Evolutionary conservation across 139 green algal species (phyloP).

Genomic region (Chlamydomonas sp.): DNA sequence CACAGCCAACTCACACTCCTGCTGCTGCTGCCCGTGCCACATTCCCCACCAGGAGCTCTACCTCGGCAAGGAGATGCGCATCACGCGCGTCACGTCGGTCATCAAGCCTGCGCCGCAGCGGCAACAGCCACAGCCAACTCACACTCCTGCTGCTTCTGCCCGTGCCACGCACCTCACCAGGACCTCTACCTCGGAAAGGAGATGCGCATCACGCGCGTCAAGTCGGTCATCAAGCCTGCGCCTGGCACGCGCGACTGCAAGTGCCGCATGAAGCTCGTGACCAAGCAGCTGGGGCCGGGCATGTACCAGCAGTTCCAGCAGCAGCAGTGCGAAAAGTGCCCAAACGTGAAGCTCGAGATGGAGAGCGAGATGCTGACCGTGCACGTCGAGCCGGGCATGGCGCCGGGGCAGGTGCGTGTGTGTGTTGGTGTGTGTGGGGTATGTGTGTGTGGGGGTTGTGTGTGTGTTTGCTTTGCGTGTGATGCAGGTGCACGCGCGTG

Average conservation of each 20-base stretch:
- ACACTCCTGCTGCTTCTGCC: too few species aligned
- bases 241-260: constrained; percentile 92
- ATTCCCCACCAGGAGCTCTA: too few species aligned
- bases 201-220: constrained; percentile 76
- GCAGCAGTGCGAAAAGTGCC: constrained; percentile 87
- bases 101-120: too few species aligned
- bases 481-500: background rate
- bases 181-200: constrained; percentile 88
- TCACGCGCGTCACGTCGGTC: too few species aligned
- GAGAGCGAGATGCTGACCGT: constrained; percentile 74
- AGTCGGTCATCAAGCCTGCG: constrained; percentile 77
- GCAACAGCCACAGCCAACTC: too few species aligned
- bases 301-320: constrained; percentile 97
- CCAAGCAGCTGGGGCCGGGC: constrained; percentile 87
- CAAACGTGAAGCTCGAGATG: constrained; percentile 75
- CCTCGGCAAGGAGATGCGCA: too few species aligned
- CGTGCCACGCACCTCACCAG: too few species aligned
- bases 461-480: background rate
- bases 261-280: constrained; percentile 90
- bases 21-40: too few species aligned
- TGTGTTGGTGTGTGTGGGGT: background rate
- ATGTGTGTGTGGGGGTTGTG: background rate
- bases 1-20: too few species aligned
- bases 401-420: constrained; percentile 51
- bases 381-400: constrained; percentile 88